Evolutionary conservation across 2,329 filamentous ascomycete genomes (phyloP).

Genomic region (Gaeumannomyces tritici): DNA sequence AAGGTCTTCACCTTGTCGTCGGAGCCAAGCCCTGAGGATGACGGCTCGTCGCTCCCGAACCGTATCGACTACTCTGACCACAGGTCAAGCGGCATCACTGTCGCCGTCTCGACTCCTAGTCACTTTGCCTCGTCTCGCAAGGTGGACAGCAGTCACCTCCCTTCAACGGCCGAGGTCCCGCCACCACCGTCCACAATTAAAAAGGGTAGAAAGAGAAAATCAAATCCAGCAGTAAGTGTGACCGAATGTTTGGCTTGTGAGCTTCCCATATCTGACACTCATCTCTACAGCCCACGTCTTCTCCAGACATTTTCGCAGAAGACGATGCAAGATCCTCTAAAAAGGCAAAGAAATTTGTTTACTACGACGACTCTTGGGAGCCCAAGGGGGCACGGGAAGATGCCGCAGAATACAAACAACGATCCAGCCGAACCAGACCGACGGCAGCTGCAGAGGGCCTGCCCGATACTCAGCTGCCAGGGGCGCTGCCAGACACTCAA

Average conservation of each 20-base stretch:
- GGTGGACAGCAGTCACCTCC: background rate
- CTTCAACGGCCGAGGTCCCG: constrained; percentile 1
- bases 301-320: constrained; percentile 16
- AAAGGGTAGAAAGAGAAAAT: constrained; percentile 1
- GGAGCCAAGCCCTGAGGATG: constrained; percentile 4
- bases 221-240: background rate
- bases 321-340: constrained; percentile 4
- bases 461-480: background rate
- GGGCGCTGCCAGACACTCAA: background rate
- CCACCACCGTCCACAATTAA: background rate
- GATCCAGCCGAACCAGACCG: constrained; percentile 9
- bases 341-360: constrained; percentile 5
- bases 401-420: constrained; percentile 7
- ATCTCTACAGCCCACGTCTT: constrained; percentile 11
- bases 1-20: constrained; percentile 14
- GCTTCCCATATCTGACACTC: background rate
- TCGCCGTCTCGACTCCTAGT: constrained; percentile 24
- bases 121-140: constrained; percentile 12
- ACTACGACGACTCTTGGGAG: constrained; percentile 7
- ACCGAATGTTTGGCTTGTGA: too few species aligned
- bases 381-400: constrained; percentile 6
- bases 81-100: constrained; percentile 16
- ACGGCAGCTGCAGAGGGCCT: constrained; percentile 6
- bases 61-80: background rate
- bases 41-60: constrained; percentile 5